phyloP scores from a whole-genome alignment of 352 stramenopile genomes.

The Discostella stelligera region DNA sequence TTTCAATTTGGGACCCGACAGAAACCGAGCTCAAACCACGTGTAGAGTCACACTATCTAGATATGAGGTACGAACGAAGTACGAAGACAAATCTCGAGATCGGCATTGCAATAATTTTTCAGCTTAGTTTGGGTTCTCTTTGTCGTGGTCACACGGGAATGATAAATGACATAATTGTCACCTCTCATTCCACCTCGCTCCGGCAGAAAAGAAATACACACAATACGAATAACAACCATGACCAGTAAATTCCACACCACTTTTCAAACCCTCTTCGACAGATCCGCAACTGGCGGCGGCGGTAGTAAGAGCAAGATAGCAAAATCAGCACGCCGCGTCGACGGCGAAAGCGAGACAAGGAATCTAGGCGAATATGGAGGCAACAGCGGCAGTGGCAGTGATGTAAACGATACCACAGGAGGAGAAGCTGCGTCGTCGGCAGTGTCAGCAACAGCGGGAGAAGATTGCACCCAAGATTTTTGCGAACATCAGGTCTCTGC shows the following conservation, averaged over 20 bases:
- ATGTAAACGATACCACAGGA: not conserved
- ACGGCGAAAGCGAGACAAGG: not conserved
- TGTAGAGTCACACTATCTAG: too few species aligned
- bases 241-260: not conserved
- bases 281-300: not conserved
- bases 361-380: not conserved
- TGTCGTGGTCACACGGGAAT: too few species aligned
- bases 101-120: too few species aligned
- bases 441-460: not conserved
- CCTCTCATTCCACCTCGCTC: too few species aligned
- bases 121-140: too few species aligned
- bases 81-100: too few species aligned
- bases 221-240: not conserved
- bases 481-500: slow-evolving; percentile 4
- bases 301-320: too few species aligned
- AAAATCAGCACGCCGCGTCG: not conserved
- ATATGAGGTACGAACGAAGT: too few species aligned
- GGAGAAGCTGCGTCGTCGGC: not conserved
- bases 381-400: not conserved
- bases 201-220: too few species aligned
- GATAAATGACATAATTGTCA: too few species aligned
- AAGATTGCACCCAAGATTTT: slow-evolving; percentile 8
- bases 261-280: not conserved
- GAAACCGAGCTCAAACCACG: too few species aligned
- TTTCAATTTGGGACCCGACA: too few species aligned